A percentile compares a stretch with the other conserved stretches of the same genome.
Conservation (phyloP, 2,329 filamentous ascomycete genomes). For the Teratosphaeria destructans region DNA sequence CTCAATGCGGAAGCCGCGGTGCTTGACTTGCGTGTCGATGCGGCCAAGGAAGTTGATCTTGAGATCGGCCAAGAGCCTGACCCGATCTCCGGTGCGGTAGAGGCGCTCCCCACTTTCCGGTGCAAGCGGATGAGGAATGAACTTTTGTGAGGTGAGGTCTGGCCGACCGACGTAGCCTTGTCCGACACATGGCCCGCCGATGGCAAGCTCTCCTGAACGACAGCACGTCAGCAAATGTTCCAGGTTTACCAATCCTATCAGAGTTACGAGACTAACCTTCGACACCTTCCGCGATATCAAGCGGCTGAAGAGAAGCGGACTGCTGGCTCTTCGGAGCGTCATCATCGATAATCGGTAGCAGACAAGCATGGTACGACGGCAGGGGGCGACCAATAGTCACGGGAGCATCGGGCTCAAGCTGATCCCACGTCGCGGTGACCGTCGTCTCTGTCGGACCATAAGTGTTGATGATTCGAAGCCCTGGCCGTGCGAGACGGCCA, state of each 20-base stretch:
- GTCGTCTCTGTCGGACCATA: neutral
- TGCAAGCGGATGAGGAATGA: constrained; percentile 14
- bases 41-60: constrained; percentile 53
- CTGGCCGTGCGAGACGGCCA: neutral
- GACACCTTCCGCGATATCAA: neutral
- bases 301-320: neutral
- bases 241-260: neutral
- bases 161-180: neutral
- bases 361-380: neutral
- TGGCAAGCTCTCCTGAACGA: neutral
- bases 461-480: neutral
- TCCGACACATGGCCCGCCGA: neutral
- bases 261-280: neutral
- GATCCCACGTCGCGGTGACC: neutral
- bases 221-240: neutral
- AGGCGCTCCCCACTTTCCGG: constrained; percentile 6
- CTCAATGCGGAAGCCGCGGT: constrained; percentile 87
- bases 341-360: neutral
- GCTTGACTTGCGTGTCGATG: constrained; percentile 81
- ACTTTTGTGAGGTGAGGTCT: constrained; percentile 15
- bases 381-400: neutral
- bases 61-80: constrained; percentile 10
- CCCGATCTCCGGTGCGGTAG: constrained; percentile 15
- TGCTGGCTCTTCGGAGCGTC: neutral
- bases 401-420: neutral